Base-by-base conservation (phyloP, 2,329 filamentous ascomycete genomes). In the Nannizziopsis barbatae region DNA sequence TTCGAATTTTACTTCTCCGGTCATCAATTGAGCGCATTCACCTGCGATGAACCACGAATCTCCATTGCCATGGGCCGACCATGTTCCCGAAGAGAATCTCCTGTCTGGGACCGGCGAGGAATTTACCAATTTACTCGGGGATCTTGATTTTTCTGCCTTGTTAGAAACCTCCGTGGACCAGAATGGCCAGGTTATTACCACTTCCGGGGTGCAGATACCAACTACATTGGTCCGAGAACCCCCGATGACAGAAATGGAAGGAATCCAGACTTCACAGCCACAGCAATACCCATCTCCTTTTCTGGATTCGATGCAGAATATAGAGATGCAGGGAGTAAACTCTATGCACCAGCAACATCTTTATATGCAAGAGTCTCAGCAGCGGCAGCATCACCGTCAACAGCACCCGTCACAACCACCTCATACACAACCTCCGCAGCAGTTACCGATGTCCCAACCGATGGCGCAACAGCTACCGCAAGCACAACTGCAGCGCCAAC, bases 51-150 rank as follows among this genome's bases (percentile, higher is more conserved):
- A 71, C 49, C 61, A 65, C 56, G 62, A 65, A 44, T 52, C 60
- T 9, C 54, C 65, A 35, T 56, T 67, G 56, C 50, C 55, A 52
- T 71, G 69, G 69, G 58, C 65, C 33, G 64, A 66, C 47, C 59
- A 65, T 41, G 57, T 67, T 30, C 61, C 66, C 45, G 63, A 65
- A 49, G 65, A 67, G 44, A 56, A 63, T 36, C 63, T 71, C 52
- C 64, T 70, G 46, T 53, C 63, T 7, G 59, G 59, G 20, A 57
- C 65, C 50, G 56, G 64, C 52, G 71, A 73, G 52, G 71, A 74
- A 47, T 73, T 73, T 55, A 66, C 69, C 50, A 71, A 67, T 49
- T 69, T 72, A 50, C 66, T 73, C 50, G 69, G n/a, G n/a, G n/a
- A 73, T 47, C 71, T 73, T 58, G 68, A 67, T 51, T 66, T 69